Conservation (phyloP, 805 yeast genomes). For the Kurtzmaniella cleridarum region DNA sequence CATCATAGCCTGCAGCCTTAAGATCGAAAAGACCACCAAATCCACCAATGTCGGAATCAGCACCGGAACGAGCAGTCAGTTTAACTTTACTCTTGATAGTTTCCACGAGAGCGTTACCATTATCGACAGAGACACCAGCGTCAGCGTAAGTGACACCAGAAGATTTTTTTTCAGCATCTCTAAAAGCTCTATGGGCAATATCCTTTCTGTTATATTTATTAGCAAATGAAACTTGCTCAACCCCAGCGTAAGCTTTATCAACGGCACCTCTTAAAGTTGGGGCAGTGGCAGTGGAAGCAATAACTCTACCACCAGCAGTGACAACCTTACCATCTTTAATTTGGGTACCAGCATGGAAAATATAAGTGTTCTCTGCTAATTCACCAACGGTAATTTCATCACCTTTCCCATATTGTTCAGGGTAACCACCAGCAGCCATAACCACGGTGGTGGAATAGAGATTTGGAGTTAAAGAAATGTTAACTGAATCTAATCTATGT, state of each 20-base stretch:
- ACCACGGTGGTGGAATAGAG: slow-evolving; percentile 88
- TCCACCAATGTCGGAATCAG: slow-evolving; percentile 98
- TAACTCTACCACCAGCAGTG: slow-evolving; percentile 95
- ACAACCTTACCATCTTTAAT: slow-evolving; percentile 52
- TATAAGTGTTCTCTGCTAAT: slow-evolving; percentile 54
- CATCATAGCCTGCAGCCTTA: slow-evolving; percentile 75
- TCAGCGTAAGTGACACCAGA: slow-evolving; percentile 77
- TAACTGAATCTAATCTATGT: slow-evolving; percentile 83
- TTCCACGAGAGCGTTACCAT: slow-evolving; percentile 87
- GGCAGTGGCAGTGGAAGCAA: slow-evolving; percentile 89
- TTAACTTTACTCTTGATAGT: slow-evolving; percentile 85
- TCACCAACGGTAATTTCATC: slow-evolving; percentile 63
- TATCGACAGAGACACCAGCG: slow-evolving; percentile 97
- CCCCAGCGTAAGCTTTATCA: slow-evolving; percentile 80
- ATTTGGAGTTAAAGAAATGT: slow-evolving; percentile 45
- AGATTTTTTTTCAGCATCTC: slow-evolving; percentile 38
- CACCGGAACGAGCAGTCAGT: slow-evolving; percentile 91
- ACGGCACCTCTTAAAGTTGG: slow-evolving; percentile 74
- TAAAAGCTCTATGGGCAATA: slow-evolving; percentile 94
- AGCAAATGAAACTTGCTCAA: slow-evolving; percentile 63
- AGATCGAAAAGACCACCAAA: slow-evolving; percentile 96
- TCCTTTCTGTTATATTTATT: slow-evolving; percentile 84
- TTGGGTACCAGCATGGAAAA: slow-evolving; percentile 97
- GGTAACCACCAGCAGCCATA: slow-evolving; percentile 96
- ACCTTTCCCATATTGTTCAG: slow-evolving; percentile 80